Base-by-base conservation (phyloP, 2,329 filamentous ascomycete genomes). In the Fusarium sp. region DNA sequence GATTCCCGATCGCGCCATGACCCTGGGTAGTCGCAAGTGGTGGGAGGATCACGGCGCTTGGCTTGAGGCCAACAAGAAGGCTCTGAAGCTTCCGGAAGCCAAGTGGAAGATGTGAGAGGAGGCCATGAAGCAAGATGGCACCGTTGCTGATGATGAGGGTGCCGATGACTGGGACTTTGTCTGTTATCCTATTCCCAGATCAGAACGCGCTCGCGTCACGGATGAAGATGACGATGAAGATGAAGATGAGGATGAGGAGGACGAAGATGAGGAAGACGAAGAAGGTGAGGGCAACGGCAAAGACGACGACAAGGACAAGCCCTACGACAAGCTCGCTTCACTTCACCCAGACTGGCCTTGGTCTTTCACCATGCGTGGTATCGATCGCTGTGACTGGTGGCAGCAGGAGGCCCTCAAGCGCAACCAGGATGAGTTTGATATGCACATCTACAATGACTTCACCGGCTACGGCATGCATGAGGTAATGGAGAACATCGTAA, bases 381-480 rank as follows among this genome's bases (percentile, higher is more conserved):
- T 44, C 0, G 64, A 74, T 20, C 62, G 71, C 5, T 2, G 10
- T 0, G 37, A 8, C 10, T 75, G 70, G 70, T 75, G 73, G 71
- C 5, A 37, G 3, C 54, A 58, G 10, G 73, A 74, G 28, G 45
- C 56, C 17, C 22, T 53, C 35, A 73, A 74, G 40, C 62, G 60
- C 17, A 65, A 73, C 48, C 80, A 78, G 3, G 81, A 84, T 47
- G 62, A 61, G 37, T 83, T 84, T 41, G 19, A 19, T 8, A 80
- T 84, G 78, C 74, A 82, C 67, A 78, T 78, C 3, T 83, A 76
- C 69, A 84, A 83, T 51, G 79, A 83, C 61, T 79, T 79, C 46
- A 68, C 51, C 7, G 72, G 59, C 5, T 83, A 81, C 44, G 82
- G 82, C 2, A 51, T 73, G 9, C 41, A 84, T 1, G 81, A 85